A percentile compares a stretch with the other conserved stretches of the same genome.
phyloP scores from a whole-genome alignment of 2,329 filamentous ascomycete genomes.

The Colletotrichum sp. region DNA sequence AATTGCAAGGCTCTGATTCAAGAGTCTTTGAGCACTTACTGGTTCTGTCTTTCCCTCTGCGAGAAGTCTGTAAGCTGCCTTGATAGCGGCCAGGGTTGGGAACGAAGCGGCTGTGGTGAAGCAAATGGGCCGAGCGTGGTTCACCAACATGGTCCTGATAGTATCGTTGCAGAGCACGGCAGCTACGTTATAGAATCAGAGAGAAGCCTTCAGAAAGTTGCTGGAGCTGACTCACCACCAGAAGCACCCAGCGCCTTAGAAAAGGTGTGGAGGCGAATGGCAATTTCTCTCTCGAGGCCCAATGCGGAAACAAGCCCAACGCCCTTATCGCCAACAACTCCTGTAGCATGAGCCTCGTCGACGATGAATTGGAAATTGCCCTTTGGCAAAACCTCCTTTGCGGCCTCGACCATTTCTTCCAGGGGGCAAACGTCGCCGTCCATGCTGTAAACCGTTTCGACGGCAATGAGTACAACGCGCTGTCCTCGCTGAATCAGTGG shows the following conservation, averaged over 20 bases:
- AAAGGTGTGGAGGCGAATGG: slow-evolving; percentile 55
- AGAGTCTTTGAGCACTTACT: not conserved
- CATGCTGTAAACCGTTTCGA: slow-evolving; percentile 53
- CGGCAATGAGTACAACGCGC: slow-evolving; percentile 39
- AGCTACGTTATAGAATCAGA: slow-evolving; percentile 2
- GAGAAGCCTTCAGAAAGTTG: not conserved
- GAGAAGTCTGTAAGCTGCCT: slow-evolving; percentile 24
- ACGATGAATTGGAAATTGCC: slow-evolving; percentile 55
- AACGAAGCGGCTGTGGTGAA: slow-evolving; percentile 26
- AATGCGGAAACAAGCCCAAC: slow-evolving; percentile 53
- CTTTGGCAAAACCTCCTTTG: slow-evolving; percentile 34
- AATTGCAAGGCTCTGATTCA: no score
- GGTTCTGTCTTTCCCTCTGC: slow-evolving; percentile 2
- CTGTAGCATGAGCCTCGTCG: slow-evolving; percentile 61
- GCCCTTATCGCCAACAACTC: slow-evolving; percentile 53
- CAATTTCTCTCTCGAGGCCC: slow-evolving; percentile 54
- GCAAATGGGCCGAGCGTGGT: slow-evolving; percentile 22
- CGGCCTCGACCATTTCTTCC: slow-evolving; percentile 37
- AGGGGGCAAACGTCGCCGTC: slow-evolving; percentile 49
- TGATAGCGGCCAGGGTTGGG: slow-evolving; percentile 23
- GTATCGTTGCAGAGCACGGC: slow-evolving; percentile 23
- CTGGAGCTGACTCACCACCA: slow-evolving; percentile 23
- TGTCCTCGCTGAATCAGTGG: slow-evolving; percentile 28
- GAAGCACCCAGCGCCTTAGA: slow-evolving; percentile 53
- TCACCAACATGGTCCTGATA: slow-evolving; percentile 23